phyloP scores from a whole-genome alignment of 768 basidiomycete species.

The Amanita pallidorosea region DNA sequence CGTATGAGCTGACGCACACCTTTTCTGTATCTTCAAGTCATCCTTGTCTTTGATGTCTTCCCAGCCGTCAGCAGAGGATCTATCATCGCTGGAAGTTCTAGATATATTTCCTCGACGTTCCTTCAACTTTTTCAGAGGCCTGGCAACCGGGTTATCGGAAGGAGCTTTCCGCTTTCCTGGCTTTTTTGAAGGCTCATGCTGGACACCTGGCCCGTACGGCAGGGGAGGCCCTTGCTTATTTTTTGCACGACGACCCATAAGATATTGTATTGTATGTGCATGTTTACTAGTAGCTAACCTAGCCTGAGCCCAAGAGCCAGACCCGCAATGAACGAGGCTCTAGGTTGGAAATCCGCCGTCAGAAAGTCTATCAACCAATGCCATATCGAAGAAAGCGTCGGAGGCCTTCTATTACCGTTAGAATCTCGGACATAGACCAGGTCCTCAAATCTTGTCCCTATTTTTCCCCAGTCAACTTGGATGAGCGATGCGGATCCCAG shows the following conservation, averaged over 20 bases:
- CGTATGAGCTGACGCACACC: conserved; percentile 8
- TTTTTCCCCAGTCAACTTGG: conserved; percentile 69
- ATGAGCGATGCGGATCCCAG: conserved; percentile 63
- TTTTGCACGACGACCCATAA: conserved; percentile 79
- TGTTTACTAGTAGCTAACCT: conserved; percentile 41
- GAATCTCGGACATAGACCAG: conserved; percentile 57
- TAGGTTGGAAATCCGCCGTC: conserved; percentile 85
- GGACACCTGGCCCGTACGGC: conserved; percentile 34
- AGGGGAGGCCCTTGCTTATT: conserved; percentile 72
- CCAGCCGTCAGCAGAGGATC: conserved; percentile 41
- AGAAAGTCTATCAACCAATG: conserved; percentile 68
- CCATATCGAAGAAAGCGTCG: conserved; percentile 58
- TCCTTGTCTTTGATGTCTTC: conserved; percentile 47
- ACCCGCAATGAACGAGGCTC: conserved; percentile 83
- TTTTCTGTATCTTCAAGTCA: conserved; percentile 28
- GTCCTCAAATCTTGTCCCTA: conserved; percentile 59
- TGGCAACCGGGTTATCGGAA: conserved; percentile 19
- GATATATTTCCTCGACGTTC: conserved; percentile 16
- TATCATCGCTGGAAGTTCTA: conserved; percentile 14
- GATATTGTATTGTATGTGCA: conserved; percentile 3
- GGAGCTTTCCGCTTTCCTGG: conserved; percentile 66
- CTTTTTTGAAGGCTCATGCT: conserved; percentile 35
- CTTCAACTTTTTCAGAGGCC: conserved; percentile 34
- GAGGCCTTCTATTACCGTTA: conserved; percentile 42
- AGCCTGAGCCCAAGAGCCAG: conserved; percentile 72